phyloP scores from a whole-genome alignment of 768 basidiomycete species.

The Tricholoma terreum region DNA sequence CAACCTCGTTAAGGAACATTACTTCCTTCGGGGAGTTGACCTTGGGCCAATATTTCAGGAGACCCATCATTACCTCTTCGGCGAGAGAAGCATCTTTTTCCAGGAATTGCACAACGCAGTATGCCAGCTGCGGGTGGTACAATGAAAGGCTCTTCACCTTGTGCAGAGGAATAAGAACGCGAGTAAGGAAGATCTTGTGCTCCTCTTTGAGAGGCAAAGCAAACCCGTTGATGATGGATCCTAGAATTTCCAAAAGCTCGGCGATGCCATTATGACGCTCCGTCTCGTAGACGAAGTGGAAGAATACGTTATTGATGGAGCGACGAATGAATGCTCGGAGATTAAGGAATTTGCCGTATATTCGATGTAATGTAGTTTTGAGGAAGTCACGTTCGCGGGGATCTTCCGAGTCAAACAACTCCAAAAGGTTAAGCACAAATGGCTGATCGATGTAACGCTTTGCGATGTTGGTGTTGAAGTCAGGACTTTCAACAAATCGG shows the following conservation, averaged over 20 bases:
- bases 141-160: conserved; percentile 97
- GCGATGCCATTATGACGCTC: conserved; percentile 99
- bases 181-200: conserved; percentile 96
- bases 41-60: conserved; percentile 99
- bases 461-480: conserved; percentile 97
- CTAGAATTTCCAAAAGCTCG: conserved; percentile 95
- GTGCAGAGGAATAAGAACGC: conserved; percentile 92
- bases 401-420: conserved; percentile 98
- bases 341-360: conserved; percentile 99
- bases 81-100: conserved; percentile 93
- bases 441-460: conserved; percentile 96
- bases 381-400: conserved; percentile 98
- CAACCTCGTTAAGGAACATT: conserved; percentile 99
- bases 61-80: conserved; percentile 92
- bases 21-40: conserved; percentile 99
- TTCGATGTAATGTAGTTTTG: conserved; percentile 97
- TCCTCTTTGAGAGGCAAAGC: conserved; percentile 97
- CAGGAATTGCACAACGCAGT: conserved; percentile 98
- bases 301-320: conserved; percentile 99
- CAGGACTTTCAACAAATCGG: conserved; percentile 94
- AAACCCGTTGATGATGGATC: conserved; percentile 99
- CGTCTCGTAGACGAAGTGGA: conserved; percentile 98
- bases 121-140: conserved; percentile 98
- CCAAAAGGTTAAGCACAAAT: conserved; percentile 94
- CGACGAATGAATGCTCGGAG: conserved; percentile 97